Evolutionary conservation across 2,329 filamentous ascomycete species (phyloP).

Genomic region (Pseudocercospora vitis): DNA sequence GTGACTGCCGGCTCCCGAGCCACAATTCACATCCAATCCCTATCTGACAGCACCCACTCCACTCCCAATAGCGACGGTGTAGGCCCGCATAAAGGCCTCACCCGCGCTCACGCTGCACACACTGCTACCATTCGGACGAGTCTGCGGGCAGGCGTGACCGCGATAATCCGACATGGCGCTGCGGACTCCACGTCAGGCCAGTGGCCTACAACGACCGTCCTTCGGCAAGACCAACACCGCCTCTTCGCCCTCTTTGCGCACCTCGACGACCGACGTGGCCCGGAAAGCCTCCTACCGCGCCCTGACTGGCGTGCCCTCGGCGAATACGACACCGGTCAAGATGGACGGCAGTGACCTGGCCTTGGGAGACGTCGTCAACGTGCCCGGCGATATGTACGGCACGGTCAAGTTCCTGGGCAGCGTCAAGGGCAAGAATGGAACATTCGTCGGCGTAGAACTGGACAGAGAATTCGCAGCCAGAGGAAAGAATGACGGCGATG

Average conservation of each 20-base stretch:
- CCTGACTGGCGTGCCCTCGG: constrained; percentile 58
- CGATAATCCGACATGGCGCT: constrained; percentile 39
- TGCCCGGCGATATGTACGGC: constrained; percentile 89
- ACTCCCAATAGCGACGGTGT: neutral
- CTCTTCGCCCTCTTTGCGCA: constrained; percentile 46
- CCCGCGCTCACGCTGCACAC: constrained; percentile 6
- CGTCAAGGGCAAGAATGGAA: constrained; percentile 85
- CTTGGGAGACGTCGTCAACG: constrained; percentile 82
- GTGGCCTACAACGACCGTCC: constrained; percentile 40
- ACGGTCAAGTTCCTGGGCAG: constrained; percentile 83
- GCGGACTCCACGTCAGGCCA: constrained; percentile 44
- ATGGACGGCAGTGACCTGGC: constrained; percentile 58
- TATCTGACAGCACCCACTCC: neutral
- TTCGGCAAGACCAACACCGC: constrained; percentile 41
- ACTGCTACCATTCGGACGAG: neutral
- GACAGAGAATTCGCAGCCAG: constrained; percentile 73
- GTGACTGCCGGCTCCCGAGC: neutral
- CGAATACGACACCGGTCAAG: constrained; percentile 43
- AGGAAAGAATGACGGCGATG: constrained; percentile 95
- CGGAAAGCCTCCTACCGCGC: constrained; percentile 72
- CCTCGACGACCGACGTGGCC: constrained; percentile 51
- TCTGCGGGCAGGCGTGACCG: neutral
- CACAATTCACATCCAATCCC: neutral
- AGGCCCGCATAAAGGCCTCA: neutral
- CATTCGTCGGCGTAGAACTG: constrained; percentile 90